These are phyloP conservation scores for Colletotrichum sp. DNA, from an alignment of 2,329 filamentous ascomycete species.

Conservation along the genomic window DNA sequence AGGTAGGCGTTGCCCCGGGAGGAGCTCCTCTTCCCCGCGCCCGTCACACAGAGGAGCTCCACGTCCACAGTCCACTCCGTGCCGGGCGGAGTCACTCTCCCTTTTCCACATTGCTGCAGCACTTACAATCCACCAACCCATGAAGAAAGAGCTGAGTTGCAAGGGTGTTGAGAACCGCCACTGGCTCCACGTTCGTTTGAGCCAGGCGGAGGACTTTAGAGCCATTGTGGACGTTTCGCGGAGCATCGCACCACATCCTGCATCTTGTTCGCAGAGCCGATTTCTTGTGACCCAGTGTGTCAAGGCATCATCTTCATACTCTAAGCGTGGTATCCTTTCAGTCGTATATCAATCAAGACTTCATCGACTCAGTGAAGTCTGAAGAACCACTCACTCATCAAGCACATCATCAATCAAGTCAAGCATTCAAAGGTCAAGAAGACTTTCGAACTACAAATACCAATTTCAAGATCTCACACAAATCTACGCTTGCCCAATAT, in stretches of 20 bases:
- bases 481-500: neutral
- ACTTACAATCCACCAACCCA: neutral
- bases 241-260: neutral
- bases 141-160: neutral
- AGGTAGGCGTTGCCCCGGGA: neutral
- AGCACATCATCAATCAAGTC: neutral
- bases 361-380: neutral
- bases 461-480: neutral
- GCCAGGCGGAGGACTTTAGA: neutral
- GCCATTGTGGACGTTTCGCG: conserved; percentile 2
- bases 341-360: neutral
- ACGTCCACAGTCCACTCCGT: neutral
- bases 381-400: neutral
- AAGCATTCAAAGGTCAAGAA: neutral
- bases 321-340: neutral
- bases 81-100: neutral
- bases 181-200: neutral
- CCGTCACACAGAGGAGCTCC: neutral
- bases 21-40: conserved; percentile 1
- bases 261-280: neutral
- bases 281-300: neutral
- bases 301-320: neutral
- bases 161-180: neutral
- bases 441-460: neutral
- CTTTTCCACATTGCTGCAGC: neutral